Evolutionary conservation across 257 asterid species (phyloP).

Genomic region (Solanum pimpinellifolium): DNA sequence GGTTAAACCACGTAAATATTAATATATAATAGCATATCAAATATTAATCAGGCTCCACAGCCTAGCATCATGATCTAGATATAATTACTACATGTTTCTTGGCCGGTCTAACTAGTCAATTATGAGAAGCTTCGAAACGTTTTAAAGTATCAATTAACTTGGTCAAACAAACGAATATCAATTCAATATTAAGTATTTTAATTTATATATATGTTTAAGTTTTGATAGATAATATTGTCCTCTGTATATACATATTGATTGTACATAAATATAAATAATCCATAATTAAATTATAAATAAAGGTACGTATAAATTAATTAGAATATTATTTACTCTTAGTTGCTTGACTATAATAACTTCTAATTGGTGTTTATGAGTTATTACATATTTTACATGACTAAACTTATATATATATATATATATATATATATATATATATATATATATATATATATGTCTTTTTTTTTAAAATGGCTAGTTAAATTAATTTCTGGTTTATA

Average conservation of each 20-base stretch:
- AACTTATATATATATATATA: not conserved
- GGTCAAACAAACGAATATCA: not conserved
- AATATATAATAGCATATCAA: no score
- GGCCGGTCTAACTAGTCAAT: slow-evolving; percentile 17
- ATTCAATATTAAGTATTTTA: not conserved
- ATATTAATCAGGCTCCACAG: no score
- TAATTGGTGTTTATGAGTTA: not conserved
- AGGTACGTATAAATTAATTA: not conserved
- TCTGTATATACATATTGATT: no score
- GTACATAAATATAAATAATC: no score
- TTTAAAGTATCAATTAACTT: not conserved
- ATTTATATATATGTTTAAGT: not conserved
- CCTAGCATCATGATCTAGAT: slow-evolving; percentile 1
- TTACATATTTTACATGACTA: not conserved
- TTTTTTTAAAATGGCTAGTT: not conserved
- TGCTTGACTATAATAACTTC: not conserved
- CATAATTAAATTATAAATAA: not conserved
- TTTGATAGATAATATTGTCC: not conserved
- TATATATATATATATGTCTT: no score
- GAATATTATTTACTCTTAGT: no score
- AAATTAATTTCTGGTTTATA: not conserved
- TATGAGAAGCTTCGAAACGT: not conserved
- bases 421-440: no score
- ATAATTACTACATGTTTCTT: slow-evolving; percentile 7
- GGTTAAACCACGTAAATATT: no score